Conservation (phyloP, 2,329 filamentous ascomycete genomes). For the Xenoacremonium recifei region DNA sequence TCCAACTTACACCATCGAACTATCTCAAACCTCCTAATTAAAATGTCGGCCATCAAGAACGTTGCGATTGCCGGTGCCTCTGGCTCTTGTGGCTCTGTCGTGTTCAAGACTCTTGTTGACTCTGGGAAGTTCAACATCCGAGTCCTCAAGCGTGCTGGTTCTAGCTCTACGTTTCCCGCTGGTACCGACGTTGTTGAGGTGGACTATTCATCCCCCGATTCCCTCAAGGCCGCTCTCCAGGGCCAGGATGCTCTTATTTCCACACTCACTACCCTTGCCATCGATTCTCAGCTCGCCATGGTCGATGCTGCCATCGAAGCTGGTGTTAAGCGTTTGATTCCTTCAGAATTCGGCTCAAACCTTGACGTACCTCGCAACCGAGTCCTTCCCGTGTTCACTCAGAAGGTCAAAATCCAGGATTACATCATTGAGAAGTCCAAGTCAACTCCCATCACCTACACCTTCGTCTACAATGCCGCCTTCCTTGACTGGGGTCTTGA, state of each 20-base stretch:
- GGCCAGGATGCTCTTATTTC: slow-evolving; percentile 57
- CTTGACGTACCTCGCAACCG: slow-evolving; percentile 29
- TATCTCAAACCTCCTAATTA: background rate
- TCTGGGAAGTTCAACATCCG: slow-evolving; percentile 34
- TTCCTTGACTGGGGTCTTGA: slow-evolving; percentile 60
- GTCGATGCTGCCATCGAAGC: slow-evolving; percentile 59
- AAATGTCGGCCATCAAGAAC: slow-evolving; percentile 35
- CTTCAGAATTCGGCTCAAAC: slow-evolving; percentile 54
- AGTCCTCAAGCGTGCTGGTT: slow-evolving; percentile 38
- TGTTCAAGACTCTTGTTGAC: slow-evolving; percentile 30
- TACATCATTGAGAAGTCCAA: slow-evolving; percentile 40
- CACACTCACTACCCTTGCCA: slow-evolving; percentile 32
- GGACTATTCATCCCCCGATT: slow-evolving; percentile 42
- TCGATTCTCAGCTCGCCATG: slow-evolving; percentile 40
- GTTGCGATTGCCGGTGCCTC: slow-evolving; percentile 37
- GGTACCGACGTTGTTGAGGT: slow-evolving; percentile 31
- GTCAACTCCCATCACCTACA: slow-evolving; percentile 50
- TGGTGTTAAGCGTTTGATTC: slow-evolving; percentile 61
- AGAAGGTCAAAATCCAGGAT: slow-evolving; percentile 45
- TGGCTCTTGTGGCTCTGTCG: slow-evolving; percentile 32
- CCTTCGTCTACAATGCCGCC: slow-evolving; percentile 47
- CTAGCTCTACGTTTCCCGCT: slow-evolving; percentile 32
- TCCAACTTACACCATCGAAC: slow-evolving; percentile 1
- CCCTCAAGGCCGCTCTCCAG: slow-evolving; percentile 49
- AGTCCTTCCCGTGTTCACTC: slow-evolving; percentile 48